These are phyloP conservation scores for Fusarium chuoi DNA, from an alignment of 2,329 filamentous ascomycete genomes.

Conservation along the genomic window DNA sequence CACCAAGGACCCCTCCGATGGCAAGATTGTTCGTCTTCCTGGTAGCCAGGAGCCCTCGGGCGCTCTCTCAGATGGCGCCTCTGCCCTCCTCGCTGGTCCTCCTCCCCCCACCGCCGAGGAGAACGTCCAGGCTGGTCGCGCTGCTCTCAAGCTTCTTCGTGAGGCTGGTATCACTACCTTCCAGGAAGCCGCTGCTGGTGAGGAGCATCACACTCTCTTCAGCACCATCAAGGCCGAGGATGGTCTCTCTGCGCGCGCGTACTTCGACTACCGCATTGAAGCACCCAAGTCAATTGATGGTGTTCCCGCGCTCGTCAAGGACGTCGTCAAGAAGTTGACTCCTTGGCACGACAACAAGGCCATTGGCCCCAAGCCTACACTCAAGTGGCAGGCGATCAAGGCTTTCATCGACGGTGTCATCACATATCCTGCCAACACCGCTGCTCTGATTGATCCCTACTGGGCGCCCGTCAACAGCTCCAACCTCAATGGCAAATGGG, in stretches of 20 bases:
- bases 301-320: conserved; percentile 23
- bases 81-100: conserved; percentile 33
- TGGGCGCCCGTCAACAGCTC: conserved; percentile 35
- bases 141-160: conserved; percentile 42
- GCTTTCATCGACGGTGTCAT: conserved; percentile 44
- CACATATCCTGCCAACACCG: conserved; percentile 43
- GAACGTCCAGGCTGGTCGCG: conserved; percentile 33
- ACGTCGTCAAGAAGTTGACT: conserved; percentile 12
- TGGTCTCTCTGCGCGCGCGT: conserved; percentile 37
- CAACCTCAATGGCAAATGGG: conserved; percentile 26
- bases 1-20: conserved; percentile 36
- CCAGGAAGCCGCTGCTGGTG: conserved; percentile 39
- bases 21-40: conserved; percentile 39
- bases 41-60: conserved; percentile 43
- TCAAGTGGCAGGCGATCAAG: conserved; percentile 46
- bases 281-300: conserved; percentile 28
- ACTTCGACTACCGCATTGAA: conserved; percentile 43
- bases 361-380: conserved; percentile 29
- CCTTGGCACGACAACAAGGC: conserved; percentile 21
- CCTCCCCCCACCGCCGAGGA: conserved; percentile 30
- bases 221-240: conserved; percentile 35
- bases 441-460: conserved; percentile 43
- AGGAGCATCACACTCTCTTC: conserved; percentile 27
- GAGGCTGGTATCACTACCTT: conserved; percentile 44
- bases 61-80: conserved; percentile 39